Evolutionary conservation across 345 rosid genomes (phyloP).

Genomic region (Capsella bursapastoris): DNA sequence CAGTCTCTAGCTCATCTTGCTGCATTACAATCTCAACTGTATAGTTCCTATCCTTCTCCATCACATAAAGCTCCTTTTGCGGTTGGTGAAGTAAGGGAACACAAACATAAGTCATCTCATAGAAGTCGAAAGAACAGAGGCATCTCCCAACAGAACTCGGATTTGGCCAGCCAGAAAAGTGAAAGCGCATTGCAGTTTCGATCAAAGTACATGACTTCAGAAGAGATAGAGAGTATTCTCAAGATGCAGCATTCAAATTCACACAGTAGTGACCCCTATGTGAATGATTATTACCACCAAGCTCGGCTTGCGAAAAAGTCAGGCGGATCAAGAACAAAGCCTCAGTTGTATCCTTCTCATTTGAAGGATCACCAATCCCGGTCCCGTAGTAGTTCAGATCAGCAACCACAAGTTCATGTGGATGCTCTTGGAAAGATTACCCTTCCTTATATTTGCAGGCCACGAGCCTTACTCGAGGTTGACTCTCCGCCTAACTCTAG

Average conservation of each 20-base stretch:
- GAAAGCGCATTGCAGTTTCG: slow-evolving; percentile 75
- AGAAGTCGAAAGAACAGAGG: slow-evolving; percentile 65
- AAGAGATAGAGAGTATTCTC: slow-evolving; percentile 94
- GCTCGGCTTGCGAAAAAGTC: slow-evolving; percentile 78
- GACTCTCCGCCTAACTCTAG: slow-evolving; percentile 60
- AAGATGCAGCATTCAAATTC: slow-evolving; percentile 94
- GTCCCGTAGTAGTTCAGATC: slow-evolving; percentile 70
- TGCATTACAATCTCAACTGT: slow-evolving; percentile 72
- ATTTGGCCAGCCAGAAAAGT: slow-evolving; percentile 77
- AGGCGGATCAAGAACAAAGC: slow-evolving; percentile 60
- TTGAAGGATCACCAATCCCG: slow-evolving; percentile 80
- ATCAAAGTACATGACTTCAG: slow-evolving; percentile 94
- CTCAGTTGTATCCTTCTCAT: slow-evolving; percentile 79
- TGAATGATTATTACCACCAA: slow-evolving; percentile 96
- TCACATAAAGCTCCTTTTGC: slow-evolving; percentile 65
- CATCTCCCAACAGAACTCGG: slow-evolving; percentile 74
- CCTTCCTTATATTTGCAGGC: slow-evolving; percentile 65
- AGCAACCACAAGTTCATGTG: slow-evolving; percentile 56
- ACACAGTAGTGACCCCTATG: slow-evolving; percentile 79
- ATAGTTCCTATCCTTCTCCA: slow-evolving; percentile 60
- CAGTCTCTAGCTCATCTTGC: slow-evolving; percentile 77
- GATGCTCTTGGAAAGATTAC: slow-evolving; percentile 72
- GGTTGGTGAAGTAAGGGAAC: slow-evolving; percentile 64
- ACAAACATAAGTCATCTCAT: slow-evolving; percentile 70
- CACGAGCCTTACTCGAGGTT: slow-evolving; percentile 73